These are phyloP conservation scores for Plasmodium gonderi DNA, from an alignment of 169 alveolate species.

Conservation along the genomic window DNA sequence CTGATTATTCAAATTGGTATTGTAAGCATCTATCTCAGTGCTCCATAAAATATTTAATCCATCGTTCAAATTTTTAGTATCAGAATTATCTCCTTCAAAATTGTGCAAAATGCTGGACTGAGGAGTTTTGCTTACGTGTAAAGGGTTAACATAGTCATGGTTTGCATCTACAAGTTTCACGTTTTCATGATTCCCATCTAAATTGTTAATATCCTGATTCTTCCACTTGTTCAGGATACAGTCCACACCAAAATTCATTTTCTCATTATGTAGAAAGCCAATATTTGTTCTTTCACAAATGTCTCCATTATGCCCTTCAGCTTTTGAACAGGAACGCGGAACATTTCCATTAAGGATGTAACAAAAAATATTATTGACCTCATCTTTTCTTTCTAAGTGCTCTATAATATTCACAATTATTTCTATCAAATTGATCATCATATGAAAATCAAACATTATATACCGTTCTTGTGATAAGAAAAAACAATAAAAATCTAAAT, in stretches of 20 bases:
- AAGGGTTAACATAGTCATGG: background rate
- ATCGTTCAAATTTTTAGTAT: background rate
- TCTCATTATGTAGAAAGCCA: background rate
- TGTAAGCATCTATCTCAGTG: background rate
- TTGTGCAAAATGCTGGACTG: background rate
- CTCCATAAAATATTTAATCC: background rate
- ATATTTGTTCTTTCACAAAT: background rate
- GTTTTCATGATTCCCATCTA: background rate
- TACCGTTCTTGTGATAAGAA: conserved; percentile 35
- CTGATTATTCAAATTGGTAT: background rate
- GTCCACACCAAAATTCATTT: background rate
- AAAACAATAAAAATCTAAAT: conserved; percentile 49
- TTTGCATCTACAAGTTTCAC: background rate
- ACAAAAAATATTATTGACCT: background rate
- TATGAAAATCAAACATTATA: conserved; percentile 1
- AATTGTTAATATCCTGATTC: background rate
- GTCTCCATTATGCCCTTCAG: background rate
- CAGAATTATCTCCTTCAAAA: background rate
- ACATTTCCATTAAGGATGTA: conserved; percentile 17
- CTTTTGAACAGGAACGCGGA: background rate
- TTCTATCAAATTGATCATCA: conserved; percentile 18
- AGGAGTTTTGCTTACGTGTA: background rate
- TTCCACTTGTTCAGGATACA: background rate
- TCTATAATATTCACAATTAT: conserved; percentile 19
- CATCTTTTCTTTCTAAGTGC: conserved; percentile 30